Conservation (phyloP, 257 asterid genomes). For the Solanum sejunctum region DNA sequence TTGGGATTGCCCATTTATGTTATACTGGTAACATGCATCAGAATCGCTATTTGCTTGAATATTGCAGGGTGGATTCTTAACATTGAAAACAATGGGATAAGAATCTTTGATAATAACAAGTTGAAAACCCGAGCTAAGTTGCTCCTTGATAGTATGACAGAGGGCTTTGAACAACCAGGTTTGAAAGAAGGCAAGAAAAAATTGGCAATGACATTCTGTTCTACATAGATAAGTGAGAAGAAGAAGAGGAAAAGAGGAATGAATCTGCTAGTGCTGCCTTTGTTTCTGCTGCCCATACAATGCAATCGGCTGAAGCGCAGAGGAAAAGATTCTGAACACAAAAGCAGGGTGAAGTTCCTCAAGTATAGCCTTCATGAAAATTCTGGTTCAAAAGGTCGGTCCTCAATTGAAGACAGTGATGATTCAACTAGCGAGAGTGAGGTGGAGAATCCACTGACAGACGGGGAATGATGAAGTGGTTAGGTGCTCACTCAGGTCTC, state of each 20-base stretch:
- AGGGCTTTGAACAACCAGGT: slow-evolving; percentile 19
- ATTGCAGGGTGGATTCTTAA: slow-evolving; percentile 53
- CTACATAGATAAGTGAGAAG: slow-evolving; percentile 50
- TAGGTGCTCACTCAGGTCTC: background rate
- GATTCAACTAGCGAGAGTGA: slow-evolving; percentile 37
- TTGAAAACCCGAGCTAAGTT: slow-evolving; percentile 24
- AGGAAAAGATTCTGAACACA: slow-evolving; percentile 18
- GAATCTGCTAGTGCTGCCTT: slow-evolving; percentile 40
- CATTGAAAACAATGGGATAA: slow-evolving; percentile 46
- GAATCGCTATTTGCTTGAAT: background rate
- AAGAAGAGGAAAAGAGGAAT: slow-evolving; percentile 7
- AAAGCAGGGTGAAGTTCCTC: slow-evolving; percentile 25
- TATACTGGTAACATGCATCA: background rate
- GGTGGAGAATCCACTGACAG: slow-evolving; percentile 40
- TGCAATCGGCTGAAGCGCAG: slow-evolving; percentile 35
- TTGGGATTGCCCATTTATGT: background rate
- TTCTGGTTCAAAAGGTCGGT: slow-evolving; percentile 7
- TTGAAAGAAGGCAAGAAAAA: slow-evolving; percentile 8
- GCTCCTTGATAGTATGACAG: slow-evolving; percentile 19
- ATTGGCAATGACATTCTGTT: slow-evolving; percentile 29
- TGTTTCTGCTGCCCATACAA: slow-evolving; percentile 42
- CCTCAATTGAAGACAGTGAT: slow-evolving; percentile 4
- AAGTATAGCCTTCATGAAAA: slow-evolving; percentile 25
- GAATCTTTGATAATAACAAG: slow-evolving; percentile 44
- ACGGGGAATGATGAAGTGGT: slow-evolving; percentile 19